phyloP scores from a whole-genome alignment of 73 alveolate genomes.

The Blepharisma stoltei region DNA sequence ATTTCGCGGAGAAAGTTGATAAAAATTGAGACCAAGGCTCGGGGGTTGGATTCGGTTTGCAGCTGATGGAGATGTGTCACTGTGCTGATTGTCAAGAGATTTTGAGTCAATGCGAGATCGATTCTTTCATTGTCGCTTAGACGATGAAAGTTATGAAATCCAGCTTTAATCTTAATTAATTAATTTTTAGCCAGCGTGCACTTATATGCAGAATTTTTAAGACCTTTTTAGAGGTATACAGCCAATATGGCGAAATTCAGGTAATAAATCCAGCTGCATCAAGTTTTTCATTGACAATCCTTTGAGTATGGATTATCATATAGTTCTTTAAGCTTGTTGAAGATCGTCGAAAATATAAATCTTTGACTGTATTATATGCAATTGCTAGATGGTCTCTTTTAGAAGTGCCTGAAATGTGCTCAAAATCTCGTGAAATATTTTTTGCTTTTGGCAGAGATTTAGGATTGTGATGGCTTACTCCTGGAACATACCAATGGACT shows the following conservation, averaged over 20 bases:
- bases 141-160: not conserved
- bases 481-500: slow-evolving; percentile 27
- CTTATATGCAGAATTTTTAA: no score
- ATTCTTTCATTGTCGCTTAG: slow-evolving; percentile 18
- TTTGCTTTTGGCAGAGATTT: not conserved
- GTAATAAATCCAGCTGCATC: not conserved
- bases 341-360: not conserved
- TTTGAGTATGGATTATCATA: not conserved
- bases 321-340: not conserved
- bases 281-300: not conserved
- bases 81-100: not conserved
- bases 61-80: not conserved
- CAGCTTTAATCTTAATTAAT: no score
- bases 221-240: no score
- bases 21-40: not conserved
- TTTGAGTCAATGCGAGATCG: slow-evolving; percentile 21
- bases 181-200: no score
- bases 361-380: slow-evolving; percentile 9
- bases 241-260: no score
- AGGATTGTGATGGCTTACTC: not conserved
- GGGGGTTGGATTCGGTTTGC: not conserved
- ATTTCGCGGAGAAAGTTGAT: not conserved
- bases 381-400: slow-evolving; percentile 6
- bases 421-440: slow-evolving; percentile 3
- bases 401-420: slow-evolving; percentile 19